These are phyloP conservation scores for Ramalina intermedia DNA, from an alignment of 495 filamentous ascomycete species.

Conservation along the genomic window DNA sequence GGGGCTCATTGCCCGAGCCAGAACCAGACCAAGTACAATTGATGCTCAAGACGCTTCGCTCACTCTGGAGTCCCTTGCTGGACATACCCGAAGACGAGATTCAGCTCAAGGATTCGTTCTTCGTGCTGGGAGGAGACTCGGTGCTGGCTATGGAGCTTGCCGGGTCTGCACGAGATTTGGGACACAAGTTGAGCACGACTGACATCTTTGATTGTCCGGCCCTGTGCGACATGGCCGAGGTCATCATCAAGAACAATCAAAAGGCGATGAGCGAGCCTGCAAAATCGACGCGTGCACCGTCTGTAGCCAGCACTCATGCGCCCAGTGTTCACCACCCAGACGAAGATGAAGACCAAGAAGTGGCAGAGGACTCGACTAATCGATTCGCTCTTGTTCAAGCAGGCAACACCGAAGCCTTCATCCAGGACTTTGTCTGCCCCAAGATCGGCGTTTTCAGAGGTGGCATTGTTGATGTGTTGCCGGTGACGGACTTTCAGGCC, in stretches of 20 bases:
- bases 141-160: slow-evolving; percentile 58
- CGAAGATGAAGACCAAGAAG: background rate
- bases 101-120: slow-evolving; percentile 32
- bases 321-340: background rate
- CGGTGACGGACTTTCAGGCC: slow-evolving; percentile 49
- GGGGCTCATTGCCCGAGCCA: background rate
- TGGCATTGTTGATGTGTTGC: slow-evolving; percentile 42
- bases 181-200: slow-evolving; percentile 40
- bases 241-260: slow-evolving; percentile 15
- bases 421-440: slow-evolving; percentile 35
- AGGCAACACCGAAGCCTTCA: slow-evolving; percentile 25
- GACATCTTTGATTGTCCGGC: slow-evolving; percentile 34
- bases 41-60: slow-evolving; percentile 23
- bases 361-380: slow-evolving; percentile 19
- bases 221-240: slow-evolving; percentile 31
- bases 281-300: background rate
- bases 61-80: slow-evolving; percentile 31
- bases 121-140: slow-evolving; percentile 36
- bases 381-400: slow-evolving; percentile 31
- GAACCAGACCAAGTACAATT: background rate
- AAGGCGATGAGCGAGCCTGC: slow-evolving; percentile 1
- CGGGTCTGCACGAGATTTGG: slow-evolving; percentile 38
- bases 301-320: background rate
- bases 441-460: slow-evolving; percentile 41
- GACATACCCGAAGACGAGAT: slow-evolving; percentile 26